phyloP scores from a whole-genome alignment of 371 early-diverging fungal species.

The Actinomortierella ambigua region DNA sequence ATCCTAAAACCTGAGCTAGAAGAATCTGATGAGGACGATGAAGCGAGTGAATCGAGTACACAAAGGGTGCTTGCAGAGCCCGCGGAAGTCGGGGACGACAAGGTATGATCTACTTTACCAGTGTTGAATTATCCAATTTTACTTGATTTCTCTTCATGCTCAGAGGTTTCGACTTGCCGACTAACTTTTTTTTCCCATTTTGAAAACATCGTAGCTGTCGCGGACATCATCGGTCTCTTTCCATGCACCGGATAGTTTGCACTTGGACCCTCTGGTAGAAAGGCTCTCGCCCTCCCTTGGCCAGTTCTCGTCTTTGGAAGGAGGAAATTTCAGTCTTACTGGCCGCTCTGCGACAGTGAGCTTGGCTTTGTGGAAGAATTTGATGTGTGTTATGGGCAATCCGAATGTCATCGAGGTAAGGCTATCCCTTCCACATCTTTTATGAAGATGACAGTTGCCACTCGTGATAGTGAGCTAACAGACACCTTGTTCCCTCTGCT shows the following conservation, averaged over 20 bases:
- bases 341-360: slow-evolving; percentile 15
- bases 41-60: slow-evolving; percentile 23
- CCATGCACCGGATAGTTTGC: slow-evolving; percentile 42
- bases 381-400: slow-evolving; percentile 39
- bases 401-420: slow-evolving; percentile 36
- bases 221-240: slow-evolving; percentile 38
- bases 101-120: slow-evolving; percentile 6
- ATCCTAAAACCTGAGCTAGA: slow-evolving; percentile 24
- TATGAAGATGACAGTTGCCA: too few relatives aligned
- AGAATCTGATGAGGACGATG: slow-evolving; percentile 37
- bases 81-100: slow-evolving; percentile 24
- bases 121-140: too few relatives aligned
- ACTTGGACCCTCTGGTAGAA: slow-evolving; percentile 42
- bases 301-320: slow-evolving; percentile 36
- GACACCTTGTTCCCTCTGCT: too few relatives aligned
- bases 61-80: slow-evolving; percentile 21
- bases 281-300: slow-evolving; percentile 41
- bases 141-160: too few relatives aligned
- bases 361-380: slow-evolving; percentile 33
- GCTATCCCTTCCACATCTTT: not conserved
- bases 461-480: too few relatives aligned
- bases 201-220: slow-evolving; percentile 12
- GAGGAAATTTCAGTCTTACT: slow-evolving; percentile 26
- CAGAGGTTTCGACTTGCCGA: too few relatives aligned
- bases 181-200: not conserved